Evolutionary conservation across 164 flowering plant genomes (phyloP), one percentile per base, ranked within the genome.

Genomic region (Warburgia ugandensis): DNA sequence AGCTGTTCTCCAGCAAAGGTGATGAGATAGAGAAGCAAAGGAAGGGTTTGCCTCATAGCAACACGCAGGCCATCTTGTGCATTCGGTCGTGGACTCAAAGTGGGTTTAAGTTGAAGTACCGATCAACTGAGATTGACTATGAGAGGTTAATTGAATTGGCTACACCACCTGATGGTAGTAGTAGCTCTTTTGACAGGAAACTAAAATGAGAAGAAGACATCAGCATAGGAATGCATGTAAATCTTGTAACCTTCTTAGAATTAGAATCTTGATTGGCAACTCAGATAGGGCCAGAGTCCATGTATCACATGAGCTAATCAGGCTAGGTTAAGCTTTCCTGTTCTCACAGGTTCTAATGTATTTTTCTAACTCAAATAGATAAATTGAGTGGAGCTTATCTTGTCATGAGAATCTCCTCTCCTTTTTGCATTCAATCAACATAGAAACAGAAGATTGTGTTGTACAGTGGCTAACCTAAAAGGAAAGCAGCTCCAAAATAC

Each of bases 1-100:
- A 81, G 45, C 33, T 88, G 30, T 92, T 88, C 52, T 77, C 80
- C 50, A 41, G 72, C 44, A 79, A 75, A 63, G 96, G 96, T 10
- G 88, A 88, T 48, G 89, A 79, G 57, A 56, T 72, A 29, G 81
- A 80, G 26, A 77, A 74, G 66, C 86, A 72, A 52, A 43, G 84
- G 48, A 61, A 58, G 44, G 73, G 73, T 43, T 61, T 82, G 71
- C 77, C 86, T 0, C 73, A 72, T 60, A 58, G 59, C 21, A 72
- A 54, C 56, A 59, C 75, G 3, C 90, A 79, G 56, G 62, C 78
- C 19, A 59, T 81, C 40, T 66, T 84, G 42, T 84, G 88, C 54
- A 72, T 79, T n/a, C 68, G 66, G 49, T 77, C 86, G 17, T 81
- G 88, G 94, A 62, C 53, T 5, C 65, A 77, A 29, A 69, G 71